These are phyloP conservation scores for Arthrobotrys musiformis DNA, from an alignment of 2,329 filamentous ascomycete genomes.

Conservation along the genomic window DNA sequence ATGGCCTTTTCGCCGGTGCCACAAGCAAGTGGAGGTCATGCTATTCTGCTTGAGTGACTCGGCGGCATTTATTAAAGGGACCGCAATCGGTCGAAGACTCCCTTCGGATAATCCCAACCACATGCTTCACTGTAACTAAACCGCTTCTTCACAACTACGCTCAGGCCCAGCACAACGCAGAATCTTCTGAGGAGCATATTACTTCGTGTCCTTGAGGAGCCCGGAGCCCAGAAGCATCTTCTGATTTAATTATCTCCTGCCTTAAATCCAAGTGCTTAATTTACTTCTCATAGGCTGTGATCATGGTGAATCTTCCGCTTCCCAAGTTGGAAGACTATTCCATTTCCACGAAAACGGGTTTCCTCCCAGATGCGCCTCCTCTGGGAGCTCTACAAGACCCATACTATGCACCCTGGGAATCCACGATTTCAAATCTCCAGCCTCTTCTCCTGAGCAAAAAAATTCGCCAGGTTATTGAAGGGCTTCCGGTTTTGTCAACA, in stretches of 20 bases:
- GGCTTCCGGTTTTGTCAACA: conserved; percentile 84
- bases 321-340: conserved; percentile 79
- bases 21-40: background rate
- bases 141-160: background rate
- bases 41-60: background rate
- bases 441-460: conserved; percentile 85
- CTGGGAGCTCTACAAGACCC: conserved; percentile 82
- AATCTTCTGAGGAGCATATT: background rate
- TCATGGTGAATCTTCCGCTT: conserved; percentile 69
- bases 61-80: background rate
- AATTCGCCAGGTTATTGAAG: conserved; percentile 80
- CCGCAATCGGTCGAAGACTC: conserved; percentile 7
- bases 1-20: conserved; percentile 37
- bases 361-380: conserved; percentile 83
- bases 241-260: background rate
- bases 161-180: background rate
- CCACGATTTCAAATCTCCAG: conserved; percentile 84
- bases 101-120: conserved; percentile 6
- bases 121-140: background rate
- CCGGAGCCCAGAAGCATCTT: background rate
- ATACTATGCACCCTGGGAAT: conserved; percentile 97
- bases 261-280: background rate
- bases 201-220: background rate
- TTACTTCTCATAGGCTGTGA: background rate
- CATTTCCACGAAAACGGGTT: conserved; percentile 81